Percentiles rank a stretch among this genome's conserved stretches.
Conservation (phyloP, 768 basidiomycete species). For the Heimioporus sp. region DNA sequence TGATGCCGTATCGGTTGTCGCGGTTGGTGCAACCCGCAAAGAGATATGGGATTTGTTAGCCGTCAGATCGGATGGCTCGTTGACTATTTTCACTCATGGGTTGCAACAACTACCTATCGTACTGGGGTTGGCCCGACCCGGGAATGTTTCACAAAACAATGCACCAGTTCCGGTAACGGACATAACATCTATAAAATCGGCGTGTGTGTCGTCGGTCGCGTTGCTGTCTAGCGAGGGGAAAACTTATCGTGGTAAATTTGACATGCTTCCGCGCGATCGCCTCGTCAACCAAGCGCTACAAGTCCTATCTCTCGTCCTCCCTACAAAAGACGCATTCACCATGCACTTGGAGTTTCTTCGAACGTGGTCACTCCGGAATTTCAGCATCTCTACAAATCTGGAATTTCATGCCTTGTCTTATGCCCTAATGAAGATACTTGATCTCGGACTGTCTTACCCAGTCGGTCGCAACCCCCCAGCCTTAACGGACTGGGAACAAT, state of each 20-base stretch:
- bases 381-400: constrained; percentile 42
- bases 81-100: constrained; percentile 66
- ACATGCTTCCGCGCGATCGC: constrained; percentile 52
- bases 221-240: constrained; percentile 53
- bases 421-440: constrained; percentile 51
- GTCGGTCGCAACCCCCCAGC: constrained; percentile 10
- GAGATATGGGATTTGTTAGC: constrained; percentile 69
- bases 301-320: constrained; percentile 59
- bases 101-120: constrained; percentile 40
- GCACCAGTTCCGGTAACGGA: constrained; percentile 19
- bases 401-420: constrained; percentile 57
- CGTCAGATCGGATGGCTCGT: constrained; percentile 51
- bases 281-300: constrained; percentile 61
- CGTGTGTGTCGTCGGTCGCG: constrained; percentile 50
- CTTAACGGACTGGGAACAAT: constrained; percentile 46
- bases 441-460: constrained; percentile 31
- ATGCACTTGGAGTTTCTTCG: constrained; percentile 57
- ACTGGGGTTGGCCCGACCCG: constrained; percentile 20
- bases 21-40: constrained; percentile 62
- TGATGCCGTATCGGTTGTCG: constrained; percentile 49
- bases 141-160: not conserved
- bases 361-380: constrained; percentile 50
- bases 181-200: constrained; percentile 47
- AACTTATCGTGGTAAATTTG: constrained; percentile 45
- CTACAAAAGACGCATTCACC: constrained; percentile 51